phyloP scores from a whole-genome alignment of 305 asterid species.

The Fraxinus nigra region DNA sequence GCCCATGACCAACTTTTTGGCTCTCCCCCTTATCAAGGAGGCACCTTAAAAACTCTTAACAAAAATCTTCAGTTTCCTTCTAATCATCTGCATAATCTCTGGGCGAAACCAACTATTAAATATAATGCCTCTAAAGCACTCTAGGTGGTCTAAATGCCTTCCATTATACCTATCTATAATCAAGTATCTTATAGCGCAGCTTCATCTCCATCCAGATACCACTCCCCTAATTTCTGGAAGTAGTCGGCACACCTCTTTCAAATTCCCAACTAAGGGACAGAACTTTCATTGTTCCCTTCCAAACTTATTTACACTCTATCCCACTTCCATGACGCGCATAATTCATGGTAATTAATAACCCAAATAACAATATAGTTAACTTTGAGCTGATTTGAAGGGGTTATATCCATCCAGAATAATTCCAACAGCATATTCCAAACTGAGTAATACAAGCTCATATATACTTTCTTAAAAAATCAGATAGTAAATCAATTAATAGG shows the following conservation, averaged over 20 bases:
- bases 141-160: not conserved
- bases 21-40: not conserved
- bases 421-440: slow-evolving; percentile 1
- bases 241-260: not conserved
- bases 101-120: not conserved
- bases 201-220: not conserved
- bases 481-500: not conserved
- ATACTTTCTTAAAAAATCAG: not conserved
- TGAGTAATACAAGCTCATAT: not conserved
- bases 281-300: not conserved
- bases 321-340: not conserved
- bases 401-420: not conserved
- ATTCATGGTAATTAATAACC: not conserved
- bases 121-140: not conserved
- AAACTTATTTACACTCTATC: not conserved
- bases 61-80: not conserved
- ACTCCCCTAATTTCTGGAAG: not conserved
- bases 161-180: not conserved
- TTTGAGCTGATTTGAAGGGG: slow-evolving; percentile 6
- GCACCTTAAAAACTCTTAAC: not conserved
- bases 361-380: not conserved
- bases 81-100: not conserved
- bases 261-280: not conserved
- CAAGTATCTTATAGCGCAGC: not conserved
- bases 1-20: not conserved